phyloP scores from a whole-genome alignment of 768 basidiomycete species.

The Mycena galericulata region DNA sequence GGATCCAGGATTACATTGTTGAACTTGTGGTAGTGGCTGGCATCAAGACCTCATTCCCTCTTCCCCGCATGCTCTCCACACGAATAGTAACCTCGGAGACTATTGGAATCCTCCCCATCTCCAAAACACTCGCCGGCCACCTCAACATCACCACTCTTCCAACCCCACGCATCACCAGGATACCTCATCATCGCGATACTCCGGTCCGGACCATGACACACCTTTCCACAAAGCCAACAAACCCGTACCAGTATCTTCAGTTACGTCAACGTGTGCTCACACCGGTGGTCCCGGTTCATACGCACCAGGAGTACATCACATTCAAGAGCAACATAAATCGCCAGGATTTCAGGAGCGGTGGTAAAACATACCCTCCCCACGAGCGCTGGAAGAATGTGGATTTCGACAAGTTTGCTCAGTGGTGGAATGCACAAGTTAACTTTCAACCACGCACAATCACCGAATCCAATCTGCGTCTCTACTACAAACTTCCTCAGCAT shows the following conservation, averaged over 20 bases:
- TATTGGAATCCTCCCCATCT: slow-evolving; percentile 10
- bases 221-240: not conserved
- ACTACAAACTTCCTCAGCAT: slow-evolving; percentile 7
- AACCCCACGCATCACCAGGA: not conserved
- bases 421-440: not conserved
- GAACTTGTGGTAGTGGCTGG: not conserved
- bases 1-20: not conserved
- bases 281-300: slow-evolving; percentile 3
- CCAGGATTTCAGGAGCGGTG: not conserved
- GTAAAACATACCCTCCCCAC: not conserved
- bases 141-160: slow-evolving; percentile 3
- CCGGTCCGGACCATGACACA: not conserved
- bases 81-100: not conserved
- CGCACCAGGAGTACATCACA: not conserved
- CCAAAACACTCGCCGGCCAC: not conserved
- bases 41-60: not conserved
- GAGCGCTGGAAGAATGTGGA: not conserved
- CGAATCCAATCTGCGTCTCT: not conserved
- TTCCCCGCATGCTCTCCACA: not conserved
- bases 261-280: not conserved
- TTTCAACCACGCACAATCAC: not conserved
- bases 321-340: not conserved
- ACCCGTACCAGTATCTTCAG: not conserved
- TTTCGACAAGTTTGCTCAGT: not conserved
- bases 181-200: slow-evolving; percentile 2